A percentile compares a stretch with the other conserved stretches of the same genome.
These are phyloP conservation scores for Mycena pura DNA, from an alignment of 768 basidiomycete species.

Conservation along the genomic window DNA sequence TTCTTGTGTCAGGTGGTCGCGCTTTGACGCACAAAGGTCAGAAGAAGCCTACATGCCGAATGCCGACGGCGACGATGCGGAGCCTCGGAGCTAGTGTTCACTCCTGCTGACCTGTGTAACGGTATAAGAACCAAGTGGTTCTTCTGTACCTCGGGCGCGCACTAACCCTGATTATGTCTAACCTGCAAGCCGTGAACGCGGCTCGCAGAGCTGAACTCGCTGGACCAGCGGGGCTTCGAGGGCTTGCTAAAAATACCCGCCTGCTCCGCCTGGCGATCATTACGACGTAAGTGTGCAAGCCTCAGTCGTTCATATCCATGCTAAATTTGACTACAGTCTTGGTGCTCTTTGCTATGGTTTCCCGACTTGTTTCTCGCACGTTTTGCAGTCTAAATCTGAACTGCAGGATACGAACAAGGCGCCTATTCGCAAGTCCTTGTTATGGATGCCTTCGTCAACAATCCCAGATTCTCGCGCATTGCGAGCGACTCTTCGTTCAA, in stretches of 20 bases:
- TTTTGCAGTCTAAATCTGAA: not conserved
- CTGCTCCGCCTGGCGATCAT: constrained; percentile 25
- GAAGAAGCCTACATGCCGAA: not conserved
- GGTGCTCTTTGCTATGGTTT: constrained; percentile 30
- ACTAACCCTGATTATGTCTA: constrained; percentile 11
- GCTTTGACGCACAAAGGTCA: constrained; percentile 19
- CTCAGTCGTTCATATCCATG: not conserved
- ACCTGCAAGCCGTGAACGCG: constrained; percentile 27
- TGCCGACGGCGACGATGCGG: not conserved
- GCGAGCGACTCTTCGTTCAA: constrained; percentile 30
- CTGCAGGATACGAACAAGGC: constrained; percentile 29
- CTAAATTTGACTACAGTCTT: constrained; percentile 14
- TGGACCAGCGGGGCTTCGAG: constrained; percentile 27
- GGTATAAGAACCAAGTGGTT: constrained; percentile 6
- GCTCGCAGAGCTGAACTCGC: constrained; percentile 29
- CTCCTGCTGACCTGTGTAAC: too few relatives aligned
- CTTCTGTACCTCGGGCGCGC: not conserved
- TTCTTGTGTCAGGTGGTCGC: constrained; percentile 15
- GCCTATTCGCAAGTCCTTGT: constrained; percentile 31
- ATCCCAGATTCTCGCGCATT: constrained; percentile 29
- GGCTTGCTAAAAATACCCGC: constrained; percentile 27
- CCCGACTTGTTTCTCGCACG: not conserved
- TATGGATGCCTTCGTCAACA: constrained; percentile 27
- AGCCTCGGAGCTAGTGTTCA: not conserved
- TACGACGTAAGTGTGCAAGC: constrained; percentile 22